Percentiles rank a stretch among this genome's conserved stretches.
phyloP scores from a whole-genome alignment of 208 protist species.

The Zelonia costaricensis region DNA sequence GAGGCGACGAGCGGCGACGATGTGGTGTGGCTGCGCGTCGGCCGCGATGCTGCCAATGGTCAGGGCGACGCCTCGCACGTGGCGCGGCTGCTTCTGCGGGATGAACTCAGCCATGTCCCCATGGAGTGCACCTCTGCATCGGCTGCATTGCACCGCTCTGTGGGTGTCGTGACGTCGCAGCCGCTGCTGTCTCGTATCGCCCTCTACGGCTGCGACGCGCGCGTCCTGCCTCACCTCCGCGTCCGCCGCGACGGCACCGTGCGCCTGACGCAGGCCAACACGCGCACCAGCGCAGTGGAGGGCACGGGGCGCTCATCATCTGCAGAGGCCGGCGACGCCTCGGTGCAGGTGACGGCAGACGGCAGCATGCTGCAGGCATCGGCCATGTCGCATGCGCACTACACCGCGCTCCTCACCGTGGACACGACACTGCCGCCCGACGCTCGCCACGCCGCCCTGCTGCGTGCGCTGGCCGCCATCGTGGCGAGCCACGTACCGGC shows the following conservation, averaged over 20 bases:
- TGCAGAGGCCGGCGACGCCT: not conserved
- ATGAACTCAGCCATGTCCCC: constrained; percentile 2
- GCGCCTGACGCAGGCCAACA: not conserved
- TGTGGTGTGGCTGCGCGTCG: constrained; percentile 7
- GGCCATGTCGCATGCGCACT: constrained; percentile 27
- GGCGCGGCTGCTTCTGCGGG: constrained; percentile 13
- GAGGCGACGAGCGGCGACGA: not conserved
- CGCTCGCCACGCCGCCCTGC: not conserved
- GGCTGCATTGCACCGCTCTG: not conserved
- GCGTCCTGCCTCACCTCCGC: constrained; percentile 11
- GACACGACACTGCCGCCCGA: constrained; percentile 2
- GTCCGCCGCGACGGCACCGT: constrained; percentile 22
- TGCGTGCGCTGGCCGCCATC: constrained; percentile 4
- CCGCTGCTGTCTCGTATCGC: constrained; percentile 18
- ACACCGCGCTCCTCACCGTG: constrained; percentile 20
- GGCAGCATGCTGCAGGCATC: not conserved
- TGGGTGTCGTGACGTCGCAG: not conserved
- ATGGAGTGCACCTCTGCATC: not conserved
- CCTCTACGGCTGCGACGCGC: constrained; percentile 16
- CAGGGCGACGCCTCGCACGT: not conserved
- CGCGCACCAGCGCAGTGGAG: not conserved
- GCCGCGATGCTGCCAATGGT: not conserved
- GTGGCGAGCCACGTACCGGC: constrained; percentile 15
- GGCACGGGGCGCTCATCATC: too few species aligned
- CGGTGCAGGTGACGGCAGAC: constrained; percentile 2